Evolutionary conservation across 768 basidiomycete species (phyloP).

Genomic region (Boletus pseudopeckii): DNA sequence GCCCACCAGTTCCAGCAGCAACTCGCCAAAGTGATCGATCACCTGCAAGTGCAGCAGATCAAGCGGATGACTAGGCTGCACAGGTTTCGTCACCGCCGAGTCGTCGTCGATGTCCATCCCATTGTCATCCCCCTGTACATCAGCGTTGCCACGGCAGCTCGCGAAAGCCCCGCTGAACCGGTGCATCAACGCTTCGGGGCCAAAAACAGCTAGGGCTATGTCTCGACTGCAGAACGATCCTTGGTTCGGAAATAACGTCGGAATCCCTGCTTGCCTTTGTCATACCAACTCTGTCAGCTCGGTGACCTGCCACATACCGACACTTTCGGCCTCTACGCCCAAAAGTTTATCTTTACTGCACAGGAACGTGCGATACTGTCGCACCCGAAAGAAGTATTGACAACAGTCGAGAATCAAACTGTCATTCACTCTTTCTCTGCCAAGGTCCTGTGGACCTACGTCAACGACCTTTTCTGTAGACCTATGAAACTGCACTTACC

Average conservation of each 20-base stretch:
- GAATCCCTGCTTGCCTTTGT: slow-evolving; percentile 17
- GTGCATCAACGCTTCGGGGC: slow-evolving; percentile 33
- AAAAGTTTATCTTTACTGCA: slow-evolving; percentile 72
- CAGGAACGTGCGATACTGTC: slow-evolving; percentile 48
- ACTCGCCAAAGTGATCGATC: slow-evolving; percentile 61
- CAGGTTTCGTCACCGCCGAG: slow-evolving; percentile 29
- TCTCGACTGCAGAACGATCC: slow-evolving; percentile 47
- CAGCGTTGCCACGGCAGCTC: slow-evolving; percentile 34
- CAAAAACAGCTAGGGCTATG: slow-evolving; percentile 48
- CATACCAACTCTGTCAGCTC: slow-evolving; percentile 3
- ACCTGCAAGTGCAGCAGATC: slow-evolving; percentile 67
- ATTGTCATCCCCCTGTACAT: slow-evolving; percentile 35
- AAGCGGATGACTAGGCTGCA: slow-evolving; percentile 52
- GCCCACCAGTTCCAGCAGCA: slow-evolving; percentile 56
- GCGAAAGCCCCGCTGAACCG: slow-evolving; percentile 41
- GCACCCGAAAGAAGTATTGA: slow-evolving; percentile 47
- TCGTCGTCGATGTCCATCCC: slow-evolving; percentile 67
- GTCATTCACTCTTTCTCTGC: slow-evolving; percentile 54
- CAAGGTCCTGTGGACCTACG: slow-evolving; percentile 13
- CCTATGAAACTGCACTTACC: slow-evolving; percentile 28
- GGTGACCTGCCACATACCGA: slow-evolving; percentile 35
- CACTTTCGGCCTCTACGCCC: slow-evolving; percentile 47
- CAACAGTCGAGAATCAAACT: slow-evolving; percentile 75
- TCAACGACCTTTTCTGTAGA: background rate
- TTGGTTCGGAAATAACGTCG: slow-evolving; percentile 30